A percentile compares a stretch with the other conserved stretches of the same genome.
phyloP scores from a whole-genome alignment of 306 rosid species.

The Castanea sativa region DNA sequence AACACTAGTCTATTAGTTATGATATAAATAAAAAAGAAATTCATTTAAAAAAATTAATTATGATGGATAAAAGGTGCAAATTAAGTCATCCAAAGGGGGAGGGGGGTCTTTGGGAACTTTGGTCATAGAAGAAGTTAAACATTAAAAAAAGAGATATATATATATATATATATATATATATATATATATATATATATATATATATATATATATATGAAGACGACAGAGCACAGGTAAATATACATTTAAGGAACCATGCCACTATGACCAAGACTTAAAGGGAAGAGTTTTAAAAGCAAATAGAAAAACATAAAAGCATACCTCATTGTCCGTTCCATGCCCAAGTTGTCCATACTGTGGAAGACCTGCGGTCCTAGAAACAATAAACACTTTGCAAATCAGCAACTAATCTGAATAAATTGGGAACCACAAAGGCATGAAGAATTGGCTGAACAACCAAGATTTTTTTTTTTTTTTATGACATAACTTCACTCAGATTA shows the following conservation, averaged over 20 bases:
- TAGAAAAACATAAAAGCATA: constrained; percentile 26
- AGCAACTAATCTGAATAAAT: constrained; percentile 1
- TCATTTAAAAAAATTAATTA: too few relatives aligned
- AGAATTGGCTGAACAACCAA: background rate
- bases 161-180: background rate
- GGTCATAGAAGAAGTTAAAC: background rate
- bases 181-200: too few relatives aligned
- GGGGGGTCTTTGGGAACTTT: too few relatives aligned
- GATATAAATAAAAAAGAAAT: too few relatives aligned
- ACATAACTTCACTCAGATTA: too few relatives aligned
- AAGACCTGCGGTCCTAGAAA: constrained; percentile 87
- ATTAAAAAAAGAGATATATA: too few relatives aligned
- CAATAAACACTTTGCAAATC: constrained; percentile 15
- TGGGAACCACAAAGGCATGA: constrained; percentile 10
- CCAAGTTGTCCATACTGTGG: constrained; percentile 98
- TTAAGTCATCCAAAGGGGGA: too few relatives aligned
- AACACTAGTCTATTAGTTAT: too few relatives aligned
- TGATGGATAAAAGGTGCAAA: too few relatives aligned
- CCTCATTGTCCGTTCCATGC: constrained; percentile 99
- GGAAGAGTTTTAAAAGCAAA: background rate
- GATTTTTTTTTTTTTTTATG: too few relatives aligned
- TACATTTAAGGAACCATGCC: background rate
- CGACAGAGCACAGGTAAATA: background rate
- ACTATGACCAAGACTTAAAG: background rate
- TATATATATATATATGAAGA: background rate